Base-by-base conservation (phyloP, 2,329 filamentous ascomycete genomes). In the Exophiala calicioides region DNA sequence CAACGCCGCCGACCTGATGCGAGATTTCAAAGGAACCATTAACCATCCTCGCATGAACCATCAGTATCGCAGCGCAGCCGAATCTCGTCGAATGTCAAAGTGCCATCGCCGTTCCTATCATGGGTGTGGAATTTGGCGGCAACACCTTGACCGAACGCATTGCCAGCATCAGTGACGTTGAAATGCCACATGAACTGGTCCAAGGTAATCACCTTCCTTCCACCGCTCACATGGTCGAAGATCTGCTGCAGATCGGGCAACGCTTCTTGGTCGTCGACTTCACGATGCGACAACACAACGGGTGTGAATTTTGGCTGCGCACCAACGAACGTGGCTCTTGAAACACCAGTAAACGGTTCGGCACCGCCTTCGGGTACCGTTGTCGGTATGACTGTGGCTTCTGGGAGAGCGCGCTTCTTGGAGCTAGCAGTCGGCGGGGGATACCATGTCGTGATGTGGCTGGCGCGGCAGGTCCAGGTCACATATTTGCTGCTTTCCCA, bases 381-480 rank as follows among this genome's bases (percentile, higher is more conserved):
- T 16, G 29, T 43, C n/a, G 13, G n/a, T n/a, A n/a, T n/a, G n/a
- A n/a, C 12, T 16, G 24, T n/a, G 16, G 20, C 41, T 27, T 44
- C 23, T 7, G 23, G 20, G 7, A 15, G 35, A 7, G 20, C 41
- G 41, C 41, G 41, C 36, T 36, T 21, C n/a, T n/a, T n/a, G n/a
- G n/a, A n/a, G n/a, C n/a, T n/a, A n/a, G n/a, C n/a, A 13, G 33
- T 35, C 9, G 33, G 33, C 20, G 33, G 33, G 16, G 33, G 33
- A 35, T 35, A 35, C 33, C 33, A 35, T n/a, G 33, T 35, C 10
- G 18, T 35, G 10, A 35, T 23, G 33, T 44, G 41, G 32, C 41
- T 44, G 16, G 41, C 41, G 15, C 41, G 41, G 15, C 41, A 44
- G 15, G 41, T 44, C 41, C 41, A 44, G 19, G 20, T n/a, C 10